phyloP scores from a whole-genome alignment of 345 rosid genomes.

The Theobroma cacao region DNA sequence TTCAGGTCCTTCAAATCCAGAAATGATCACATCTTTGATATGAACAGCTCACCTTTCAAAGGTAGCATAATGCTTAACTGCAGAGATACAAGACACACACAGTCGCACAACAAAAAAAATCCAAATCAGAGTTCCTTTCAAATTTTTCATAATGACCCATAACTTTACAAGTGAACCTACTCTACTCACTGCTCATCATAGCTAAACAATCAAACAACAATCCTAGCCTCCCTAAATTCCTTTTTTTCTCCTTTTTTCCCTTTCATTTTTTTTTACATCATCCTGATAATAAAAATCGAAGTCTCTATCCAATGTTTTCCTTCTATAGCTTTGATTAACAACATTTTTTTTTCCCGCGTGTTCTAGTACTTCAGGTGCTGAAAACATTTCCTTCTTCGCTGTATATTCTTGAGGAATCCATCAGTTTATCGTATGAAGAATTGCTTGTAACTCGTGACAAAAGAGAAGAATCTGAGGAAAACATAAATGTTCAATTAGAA shows the following conservation, averaged over 20 bases:
- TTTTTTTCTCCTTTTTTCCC: not conserved
- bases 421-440: constrained; percentile 26
- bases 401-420: constrained; percentile 21
- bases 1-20: constrained; percentile 17
- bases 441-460: constrained; percentile 37
- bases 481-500: not conserved
- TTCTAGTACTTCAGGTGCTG: not conserved
- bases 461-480: constrained; percentile 36
- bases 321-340: constrained; percentile 4
- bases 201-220: not conserved
- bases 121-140: constrained; percentile 24
- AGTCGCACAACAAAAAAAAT: not conserved
- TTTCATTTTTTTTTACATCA: constrained; percentile 9
- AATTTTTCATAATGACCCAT: constrained; percentile 41
- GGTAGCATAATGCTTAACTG: constrained; percentile 7
- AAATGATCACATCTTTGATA: constrained; percentile 19
- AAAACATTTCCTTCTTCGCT: constrained; percentile 24
- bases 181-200: constrained; percentile 29
- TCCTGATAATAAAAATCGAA: not conserved
- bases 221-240: not conserved
- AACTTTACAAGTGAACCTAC: constrained; percentile 26
- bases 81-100: constrained; percentile 5
- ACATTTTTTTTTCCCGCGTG: constrained; percentile 9
- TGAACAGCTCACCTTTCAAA: constrained; percentile 15
- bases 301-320: not conserved